phyloP scores from a whole-genome alignment of 202 grass and related monocot species.

The Panicum hallii region DNA sequence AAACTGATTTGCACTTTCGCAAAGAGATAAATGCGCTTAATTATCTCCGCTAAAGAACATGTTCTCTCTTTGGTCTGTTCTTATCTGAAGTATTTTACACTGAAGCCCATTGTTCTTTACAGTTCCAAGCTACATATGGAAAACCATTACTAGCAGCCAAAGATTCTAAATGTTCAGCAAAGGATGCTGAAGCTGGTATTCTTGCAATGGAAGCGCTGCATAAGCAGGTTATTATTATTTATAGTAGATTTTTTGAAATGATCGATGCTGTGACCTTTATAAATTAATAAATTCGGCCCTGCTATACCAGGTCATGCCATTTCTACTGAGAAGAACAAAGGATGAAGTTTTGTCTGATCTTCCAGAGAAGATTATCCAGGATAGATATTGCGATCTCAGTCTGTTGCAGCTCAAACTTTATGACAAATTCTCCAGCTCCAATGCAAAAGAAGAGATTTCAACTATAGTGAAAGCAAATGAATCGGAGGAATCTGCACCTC shows the following conservation, averaged over 20 bases:
- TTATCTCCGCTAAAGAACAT: background rate
- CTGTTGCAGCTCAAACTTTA: conserved; percentile 91
- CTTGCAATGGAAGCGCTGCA: conserved; percentile 99
- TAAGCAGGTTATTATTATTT: conserved; percentile 75
- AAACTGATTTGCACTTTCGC: conserved; percentile 9
- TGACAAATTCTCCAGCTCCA: conserved; percentile 91
- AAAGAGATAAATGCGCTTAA: conserved; percentile 12
- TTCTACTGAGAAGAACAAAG: conserved; percentile 97
- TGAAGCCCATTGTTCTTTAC: conserved; percentile 39
- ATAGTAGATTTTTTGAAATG: conserved; percentile 42
- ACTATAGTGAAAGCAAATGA: conserved; percentile 77
- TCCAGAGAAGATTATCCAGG: conserved; percentile 99
- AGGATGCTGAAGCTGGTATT: conserved; percentile 97
- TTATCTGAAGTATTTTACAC: conserved; percentile 30
- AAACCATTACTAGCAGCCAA: conserved; percentile 92
- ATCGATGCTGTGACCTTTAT: conserved; percentile 5
- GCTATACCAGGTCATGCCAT: conserved; percentile 86
- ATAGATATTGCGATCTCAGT: conserved; percentile 94
- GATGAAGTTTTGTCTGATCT: conserved; percentile 98
- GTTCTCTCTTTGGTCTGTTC: conserved; percentile 14
- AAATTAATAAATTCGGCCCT: conserved; percentile 37
- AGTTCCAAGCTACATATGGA: conserved; percentile 98
- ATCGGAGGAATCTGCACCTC: conserved; percentile 55
- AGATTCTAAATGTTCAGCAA: conserved; percentile 98
- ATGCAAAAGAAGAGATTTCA: conserved; percentile 87